These are phyloP conservation scores for Picocystis salinarum DNA, from an alignment of 139 green algal species.

Conservation along the genomic window DNA sequence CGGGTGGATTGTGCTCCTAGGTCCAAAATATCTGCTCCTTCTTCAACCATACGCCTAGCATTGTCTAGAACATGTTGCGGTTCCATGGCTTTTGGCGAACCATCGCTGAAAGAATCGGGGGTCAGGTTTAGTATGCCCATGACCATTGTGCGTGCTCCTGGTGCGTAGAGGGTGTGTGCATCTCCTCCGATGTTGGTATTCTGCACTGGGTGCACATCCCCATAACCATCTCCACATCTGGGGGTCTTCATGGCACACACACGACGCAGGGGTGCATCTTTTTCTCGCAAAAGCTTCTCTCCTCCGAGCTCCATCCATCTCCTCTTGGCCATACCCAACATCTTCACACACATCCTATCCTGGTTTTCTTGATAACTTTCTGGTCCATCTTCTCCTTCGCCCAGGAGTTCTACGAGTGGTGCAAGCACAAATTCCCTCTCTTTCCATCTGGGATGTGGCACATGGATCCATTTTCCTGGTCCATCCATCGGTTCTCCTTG, in stretches of 20 bases:
- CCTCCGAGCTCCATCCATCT: conserved; percentile 13
- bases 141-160: conserved; percentile 22
- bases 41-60: conserved; percentile 39
- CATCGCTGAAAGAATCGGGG: conserved; percentile 90
- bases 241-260: conserved; percentile 2
- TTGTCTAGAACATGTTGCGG: conserved; percentile 21
- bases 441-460: conserved; percentile 28
- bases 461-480: conserved; percentile 42
- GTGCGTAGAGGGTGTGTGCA: conserved; percentile 17
- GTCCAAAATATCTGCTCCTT: conserved; percentile 74
- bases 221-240: conserved; percentile 10
- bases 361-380: conserved; percentile 6
- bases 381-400: not conserved
- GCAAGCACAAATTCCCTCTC: conserved; percentile 75
- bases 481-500: conserved; percentile 23
- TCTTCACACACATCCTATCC: not conserved
- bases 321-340: conserved; percentile 1
- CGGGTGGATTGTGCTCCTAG: conserved; percentile 87
- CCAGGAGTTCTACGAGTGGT: conserved; percentile 48
- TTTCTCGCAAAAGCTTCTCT: conserved; percentile 18
- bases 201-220: not conserved
- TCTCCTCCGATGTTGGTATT: conserved; percentile 6
- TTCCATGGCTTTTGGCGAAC: conserved; percentile 19
- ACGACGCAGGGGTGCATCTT: not conserved
- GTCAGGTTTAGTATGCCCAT: conserved; percentile 97